These are phyloP conservation scores for Ceratocystis cacaofunesta DNA, from an alignment of 2,329 filamentous ascomycete genomes.

Conservation along the genomic window DNA sequence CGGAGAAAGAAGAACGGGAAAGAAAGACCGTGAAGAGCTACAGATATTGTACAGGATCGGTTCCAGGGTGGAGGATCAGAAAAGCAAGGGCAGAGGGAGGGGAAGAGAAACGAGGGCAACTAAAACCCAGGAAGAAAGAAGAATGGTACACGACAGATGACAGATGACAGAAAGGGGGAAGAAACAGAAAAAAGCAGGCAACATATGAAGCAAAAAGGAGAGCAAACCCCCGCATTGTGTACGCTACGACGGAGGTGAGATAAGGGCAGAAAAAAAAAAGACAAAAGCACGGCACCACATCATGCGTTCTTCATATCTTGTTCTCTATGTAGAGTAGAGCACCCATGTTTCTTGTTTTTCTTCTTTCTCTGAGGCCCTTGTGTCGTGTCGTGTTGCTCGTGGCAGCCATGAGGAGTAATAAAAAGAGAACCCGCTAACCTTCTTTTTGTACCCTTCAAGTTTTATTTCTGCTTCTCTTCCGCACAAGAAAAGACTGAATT, in stretches of 20 bases:
- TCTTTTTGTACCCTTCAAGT: background rate
- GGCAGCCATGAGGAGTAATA: background rate
- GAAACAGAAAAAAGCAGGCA: background rate
- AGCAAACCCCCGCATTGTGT: background rate
- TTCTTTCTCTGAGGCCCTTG: background rate
- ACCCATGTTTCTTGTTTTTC: background rate
- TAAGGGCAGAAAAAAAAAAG: background rate
- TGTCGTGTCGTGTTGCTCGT: background rate
- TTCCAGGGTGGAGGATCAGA: background rate
- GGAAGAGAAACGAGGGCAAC: background rate
- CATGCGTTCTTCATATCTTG: constrained; percentile 2
- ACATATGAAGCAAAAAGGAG: background rate
- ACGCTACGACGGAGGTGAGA: background rate
- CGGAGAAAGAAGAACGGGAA: background rate
- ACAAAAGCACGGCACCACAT: background rate
- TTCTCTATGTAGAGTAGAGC: background rate
- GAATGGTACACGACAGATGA: background rate
- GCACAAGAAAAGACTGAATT: background rate
- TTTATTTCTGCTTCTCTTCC: background rate
- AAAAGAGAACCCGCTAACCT: background rate
- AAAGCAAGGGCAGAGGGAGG: background rate
- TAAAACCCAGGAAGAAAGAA: background rate
- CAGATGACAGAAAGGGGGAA: background rate
- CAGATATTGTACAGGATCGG: background rate
- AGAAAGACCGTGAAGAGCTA: background rate